Conservation (phyloP, 2,329 filamentous ascomycete genomes). For the Dothideomycetes sp. region DNA sequence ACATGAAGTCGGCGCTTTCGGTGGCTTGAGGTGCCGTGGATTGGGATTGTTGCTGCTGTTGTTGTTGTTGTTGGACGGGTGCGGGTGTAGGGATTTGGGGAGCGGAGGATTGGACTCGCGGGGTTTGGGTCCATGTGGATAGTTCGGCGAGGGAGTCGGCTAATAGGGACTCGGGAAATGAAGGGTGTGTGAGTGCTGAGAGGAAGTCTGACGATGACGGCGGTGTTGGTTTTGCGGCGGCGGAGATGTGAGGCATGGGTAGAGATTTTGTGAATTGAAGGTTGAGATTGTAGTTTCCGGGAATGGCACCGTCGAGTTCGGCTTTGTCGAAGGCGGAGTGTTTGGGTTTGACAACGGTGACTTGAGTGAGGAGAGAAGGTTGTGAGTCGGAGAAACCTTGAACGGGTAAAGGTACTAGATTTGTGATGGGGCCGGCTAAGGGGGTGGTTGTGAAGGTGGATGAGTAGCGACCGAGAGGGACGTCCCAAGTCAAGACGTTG, state of each 20-base stretch:
- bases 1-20: slow-evolving; percentile 30
- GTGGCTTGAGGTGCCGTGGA: slow-evolving; percentile 10
- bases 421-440: slow-evolving; percentile 74
- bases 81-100: slow-evolving; percentile 15
- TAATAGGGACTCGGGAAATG: slow-evolving; percentile 31
- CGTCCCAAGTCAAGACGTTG: slow-evolving; percentile 71
- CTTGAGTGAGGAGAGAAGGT: slow-evolving; percentile 12
- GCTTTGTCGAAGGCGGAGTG: slow-evolving; percentile 43
- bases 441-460: slow-evolving; percentile 52
- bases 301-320: slow-evolving; percentile 28
- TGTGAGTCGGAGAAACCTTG: slow-evolving; percentile 35
- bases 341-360: slow-evolving; percentile 69
- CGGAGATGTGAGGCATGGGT: slow-evolving; percentile 23
- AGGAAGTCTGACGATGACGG: slow-evolving; percentile 25
- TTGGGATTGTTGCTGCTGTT: slow-evolving; percentile 17
- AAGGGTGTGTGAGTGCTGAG: slow-evolving; percentile 33
- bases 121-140: slow-evolving; percentile 23
- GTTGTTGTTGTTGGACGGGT: slow-evolving; percentile 8
- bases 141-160: slow-evolving; percentile 28
- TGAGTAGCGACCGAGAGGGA: slow-evolving; percentile 59
- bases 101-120: slow-evolving; percentile 21
- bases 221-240: slow-evolving; percentile 18
- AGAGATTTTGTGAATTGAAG: slow-evolving; percentile 47
- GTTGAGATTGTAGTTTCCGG: slow-evolving; percentile 55
- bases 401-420: slow-evolving; percentile 63